These are phyloP conservation scores for Trypanosoma rangeli DNA, from an alignment of 208 protist genomes.

Conservation along the genomic window DNA sequence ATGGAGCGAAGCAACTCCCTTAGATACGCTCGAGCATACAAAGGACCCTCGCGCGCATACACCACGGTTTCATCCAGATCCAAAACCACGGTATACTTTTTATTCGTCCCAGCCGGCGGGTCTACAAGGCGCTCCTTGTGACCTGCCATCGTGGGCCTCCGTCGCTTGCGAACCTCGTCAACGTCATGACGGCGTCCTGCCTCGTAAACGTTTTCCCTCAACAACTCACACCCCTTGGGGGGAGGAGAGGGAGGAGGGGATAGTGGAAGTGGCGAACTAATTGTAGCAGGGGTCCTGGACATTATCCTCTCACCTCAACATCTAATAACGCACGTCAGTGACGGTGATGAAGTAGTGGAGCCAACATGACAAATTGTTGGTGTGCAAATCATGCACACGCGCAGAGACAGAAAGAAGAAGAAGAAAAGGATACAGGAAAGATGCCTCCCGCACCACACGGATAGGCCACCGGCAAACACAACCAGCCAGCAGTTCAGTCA, in stretches of 20 bases:
- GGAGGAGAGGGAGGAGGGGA: slow-evolving; percentile 32
- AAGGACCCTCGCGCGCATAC: slow-evolving; percentile 86
- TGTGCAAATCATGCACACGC: background rate
- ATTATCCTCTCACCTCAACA: background rate
- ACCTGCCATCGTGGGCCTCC: slow-evolving; percentile 73
- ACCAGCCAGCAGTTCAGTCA: too few species aligned
- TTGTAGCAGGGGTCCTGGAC: background rate
- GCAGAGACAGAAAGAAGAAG: background rate
- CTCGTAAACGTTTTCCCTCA: slow-evolving; percentile 81
- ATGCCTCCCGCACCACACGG: background rate
- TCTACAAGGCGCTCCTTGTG: slow-evolving; percentile 58
- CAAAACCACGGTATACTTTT: slow-evolving; percentile 85
- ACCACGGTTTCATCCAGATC: slow-evolving; percentile 92
- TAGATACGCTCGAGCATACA: slow-evolving; percentile 82
- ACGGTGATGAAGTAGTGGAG: background rate
- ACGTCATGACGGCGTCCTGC: slow-evolving; percentile 31
- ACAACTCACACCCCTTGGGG: slow-evolving; percentile 63
- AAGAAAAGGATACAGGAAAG: background rate
- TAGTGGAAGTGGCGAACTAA: slow-evolving; percentile 11
- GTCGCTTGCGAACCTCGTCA: slow-evolving; percentile 66
- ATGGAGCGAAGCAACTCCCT: slow-evolving; percentile 75
- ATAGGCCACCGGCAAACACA: too few species aligned
- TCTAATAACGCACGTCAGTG: background rate
- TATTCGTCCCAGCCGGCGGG: slow-evolving; percentile 30
- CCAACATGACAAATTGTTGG: background rate